A percentile compares a stretch with the other conserved stretches of the same genome.
Conservation (phyloP, 2,329 filamentous ascomycete species). For the Raffaelea arxii region DNA sequence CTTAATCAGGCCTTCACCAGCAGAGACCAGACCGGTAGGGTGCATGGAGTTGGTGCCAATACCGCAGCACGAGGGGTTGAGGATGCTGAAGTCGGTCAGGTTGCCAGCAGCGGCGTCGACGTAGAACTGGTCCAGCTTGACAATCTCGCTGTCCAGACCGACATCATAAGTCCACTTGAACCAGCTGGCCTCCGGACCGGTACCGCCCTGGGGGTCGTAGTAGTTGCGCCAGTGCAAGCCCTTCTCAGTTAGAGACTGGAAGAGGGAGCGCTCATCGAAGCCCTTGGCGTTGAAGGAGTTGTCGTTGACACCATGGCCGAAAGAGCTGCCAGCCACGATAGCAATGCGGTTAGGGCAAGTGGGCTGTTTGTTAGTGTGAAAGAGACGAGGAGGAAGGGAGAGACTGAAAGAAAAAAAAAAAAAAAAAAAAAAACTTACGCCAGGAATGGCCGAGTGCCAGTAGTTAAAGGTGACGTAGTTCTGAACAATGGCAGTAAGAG, state of each 20-base stretch:
- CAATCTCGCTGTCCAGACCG: constrained; percentile 20
- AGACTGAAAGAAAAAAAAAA: background rate
- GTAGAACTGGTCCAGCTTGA: constrained; percentile 29
- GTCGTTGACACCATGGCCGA: constrained; percentile 21
- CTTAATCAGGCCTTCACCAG: constrained; percentile 34
- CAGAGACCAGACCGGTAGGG: constrained; percentile 30
- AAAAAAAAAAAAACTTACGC: constrained; percentile 20
- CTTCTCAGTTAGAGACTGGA: constrained; percentile 29
- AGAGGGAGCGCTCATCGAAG: constrained; percentile 24
- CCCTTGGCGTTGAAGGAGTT: constrained; percentile 15
- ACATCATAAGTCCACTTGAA: constrained; percentile 30
- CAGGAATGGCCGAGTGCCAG: constrained; percentile 32
- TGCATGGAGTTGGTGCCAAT: constrained; percentile 33
- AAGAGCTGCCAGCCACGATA: constrained; percentile 20
- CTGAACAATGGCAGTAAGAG: constrained; percentile 27
- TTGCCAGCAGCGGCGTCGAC: constrained; percentile 31
- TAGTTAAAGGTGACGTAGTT: constrained; percentile 34
- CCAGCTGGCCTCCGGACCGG: constrained; percentile 30
- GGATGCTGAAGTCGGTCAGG: constrained; percentile 34
- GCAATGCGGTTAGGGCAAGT: constrained; percentile 31
- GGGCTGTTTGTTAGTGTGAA: constrained; percentile 15
- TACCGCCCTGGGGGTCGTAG: constrained; percentile 21
- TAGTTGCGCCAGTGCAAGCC: constrained; percentile 36
- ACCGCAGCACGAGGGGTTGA: constrained; percentile 40
- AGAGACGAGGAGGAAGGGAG: background rate